phyloP scores from a whole-genome alignment of 176 grass and related monocot species.

The Olyra latifolia region DNA sequence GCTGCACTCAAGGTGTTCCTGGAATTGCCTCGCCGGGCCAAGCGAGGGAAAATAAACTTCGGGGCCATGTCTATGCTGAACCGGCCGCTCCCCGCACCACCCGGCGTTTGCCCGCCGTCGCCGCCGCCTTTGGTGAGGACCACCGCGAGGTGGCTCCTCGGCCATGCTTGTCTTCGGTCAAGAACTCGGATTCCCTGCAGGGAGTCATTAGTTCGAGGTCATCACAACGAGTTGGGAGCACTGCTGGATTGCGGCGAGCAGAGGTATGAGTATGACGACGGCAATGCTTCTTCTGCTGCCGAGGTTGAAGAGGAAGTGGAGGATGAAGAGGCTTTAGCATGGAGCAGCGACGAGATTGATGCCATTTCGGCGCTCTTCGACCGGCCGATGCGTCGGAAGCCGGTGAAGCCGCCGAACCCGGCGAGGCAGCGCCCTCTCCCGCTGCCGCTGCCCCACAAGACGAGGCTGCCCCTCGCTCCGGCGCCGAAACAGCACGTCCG shows the following conservation, averaged over 20 bases:
- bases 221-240: not conserved
- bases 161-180: not conserved
- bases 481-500: constrained; percentile 55
- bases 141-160: not conserved
- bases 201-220: not conserved
- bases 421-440: constrained; percentile 43
- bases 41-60: too few relatives aligned
- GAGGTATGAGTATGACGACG: not conserved
- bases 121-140: not conserved
- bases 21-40: not conserved
- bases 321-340: constrained; percentile 15
- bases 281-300: too few relatives aligned
- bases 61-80: constrained; percentile 23
- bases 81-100: not conserved
- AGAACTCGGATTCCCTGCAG: constrained; percentile 1
- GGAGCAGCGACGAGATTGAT: constrained; percentile 71
- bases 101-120: not conserved
- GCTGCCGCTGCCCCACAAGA: constrained; percentile 58
- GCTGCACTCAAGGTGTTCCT: not conserved
- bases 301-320: not conserved
- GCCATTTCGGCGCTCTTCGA: constrained; percentile 82
- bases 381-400: constrained; percentile 50
- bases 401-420: constrained; percentile 34
- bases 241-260: not conserved
- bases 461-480: constrained; percentile 31